These are phyloP conservation scores for Citrullus mucosospermus DNA, from an alignment of 306 rosid genomes.

Conservation along the genomic window DNA sequence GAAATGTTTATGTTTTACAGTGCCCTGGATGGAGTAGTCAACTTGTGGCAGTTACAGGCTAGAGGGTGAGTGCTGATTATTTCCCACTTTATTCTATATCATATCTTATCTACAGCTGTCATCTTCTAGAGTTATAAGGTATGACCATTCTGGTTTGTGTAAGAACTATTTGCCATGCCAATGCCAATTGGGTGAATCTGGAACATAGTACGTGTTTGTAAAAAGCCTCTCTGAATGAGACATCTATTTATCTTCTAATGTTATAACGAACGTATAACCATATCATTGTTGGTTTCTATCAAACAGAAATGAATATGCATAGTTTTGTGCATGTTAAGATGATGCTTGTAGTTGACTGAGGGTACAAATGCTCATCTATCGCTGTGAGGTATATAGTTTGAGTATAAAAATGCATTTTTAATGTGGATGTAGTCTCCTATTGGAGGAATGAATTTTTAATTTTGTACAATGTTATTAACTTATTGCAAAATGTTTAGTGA, in stretches of 20 bases:
- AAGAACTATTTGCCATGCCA: background rate
- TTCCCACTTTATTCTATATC: background rate
- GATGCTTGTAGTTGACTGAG: background rate
- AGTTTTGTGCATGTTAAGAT: background rate
- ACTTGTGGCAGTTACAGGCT: constrained; percentile 60
- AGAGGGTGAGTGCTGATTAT: constrained; percentile 34
- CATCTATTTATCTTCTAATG: background rate
- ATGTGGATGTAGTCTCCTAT: background rate
- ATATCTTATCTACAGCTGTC: background rate
- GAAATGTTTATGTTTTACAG: constrained; percentile 26
- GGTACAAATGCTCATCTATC: background rate
- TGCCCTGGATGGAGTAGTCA: constrained; percentile 73
- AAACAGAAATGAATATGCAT: background rate
- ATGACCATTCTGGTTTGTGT: background rate
- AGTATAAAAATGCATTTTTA: background rate
- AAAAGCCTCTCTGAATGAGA: background rate
- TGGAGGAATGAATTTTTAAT: background rate
- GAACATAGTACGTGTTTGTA: background rate
- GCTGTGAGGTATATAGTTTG: background rate
- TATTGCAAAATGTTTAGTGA: background rate
- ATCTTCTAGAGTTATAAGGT: background rate
- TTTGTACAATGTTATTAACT: background rate
- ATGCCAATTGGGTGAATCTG: constrained; percentile 1
- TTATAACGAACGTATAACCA: background rate
- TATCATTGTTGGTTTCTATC: background rate